Evolutionary conservation across 768 basidiomycete genomes (phyloP), one percentile per base, ranked within the genome.

Genomic region (Lentinula detonsa): DNA sequence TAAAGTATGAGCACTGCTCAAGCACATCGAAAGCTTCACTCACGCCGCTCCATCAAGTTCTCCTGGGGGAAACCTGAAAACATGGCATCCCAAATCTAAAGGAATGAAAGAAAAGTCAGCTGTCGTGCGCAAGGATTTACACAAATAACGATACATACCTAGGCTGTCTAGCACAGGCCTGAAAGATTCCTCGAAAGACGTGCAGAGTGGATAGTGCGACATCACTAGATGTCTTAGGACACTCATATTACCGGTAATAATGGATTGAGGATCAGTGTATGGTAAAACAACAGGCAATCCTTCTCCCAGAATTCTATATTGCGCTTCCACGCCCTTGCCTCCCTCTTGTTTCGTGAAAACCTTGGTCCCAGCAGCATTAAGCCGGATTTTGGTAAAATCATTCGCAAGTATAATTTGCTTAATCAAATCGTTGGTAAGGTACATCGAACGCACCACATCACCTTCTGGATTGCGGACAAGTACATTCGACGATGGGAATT

Each of bases 321-420:
- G 81, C 21, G 85, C 73, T 23, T 85, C 82, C 42, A 70, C 70
- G 3, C 81, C 85, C 48, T 82, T 82, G 1, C 81, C 85, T 2
- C 83, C 84, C 62, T 96, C 95, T 71, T 98, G 95, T 69, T 93
- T 91, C 5, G 86, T 84, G 72, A 98, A 90, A 11, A 94, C 86
- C 72, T 97, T 96, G 43, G 95, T 94, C 18, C 97, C 97, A n/a
- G 91, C 90, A 13, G 91, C 86, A 67, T 95, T 87, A 57, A 99
- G 84, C 1, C 97, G 86, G 59, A 98, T 81, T 31, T 88, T 86
- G 33, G 83, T 82, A 70, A 88, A 95, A 69, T 93, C 87, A 70
- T 98, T 99, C 69, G 87, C 76, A 57, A 78, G 68, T 60, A 98
- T 81, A 62, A 98, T 78, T n/a, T 78, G 73, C 72, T 91, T 93